Evolutionary conservation across 192 early-diverging fungal species (phyloP).

Genomic region (Backusella morwellensis): DNA sequence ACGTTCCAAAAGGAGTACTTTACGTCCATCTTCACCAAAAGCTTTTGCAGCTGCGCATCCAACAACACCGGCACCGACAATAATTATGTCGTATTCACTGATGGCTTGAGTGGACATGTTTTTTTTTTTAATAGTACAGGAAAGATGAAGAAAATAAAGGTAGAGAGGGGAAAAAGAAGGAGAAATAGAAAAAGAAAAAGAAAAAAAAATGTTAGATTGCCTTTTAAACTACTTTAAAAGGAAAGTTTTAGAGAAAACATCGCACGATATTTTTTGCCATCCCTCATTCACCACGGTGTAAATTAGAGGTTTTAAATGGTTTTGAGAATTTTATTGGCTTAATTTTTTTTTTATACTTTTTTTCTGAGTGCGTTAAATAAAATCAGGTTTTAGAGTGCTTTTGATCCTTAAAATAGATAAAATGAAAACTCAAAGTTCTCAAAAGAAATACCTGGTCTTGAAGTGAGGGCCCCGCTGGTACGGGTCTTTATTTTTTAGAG

Average conservation of each 20-base stretch:
- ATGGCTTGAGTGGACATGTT: background rate
- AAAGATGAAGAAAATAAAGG: background rate
- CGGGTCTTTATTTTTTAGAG: no score
- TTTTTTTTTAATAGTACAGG: background rate
- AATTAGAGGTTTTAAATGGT: no score
- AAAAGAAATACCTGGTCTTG: no score
- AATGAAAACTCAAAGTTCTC: no score
- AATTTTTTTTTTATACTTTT: no score
- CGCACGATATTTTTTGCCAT: background rate
- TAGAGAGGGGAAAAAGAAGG: background rate
- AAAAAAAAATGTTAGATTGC: background rate
- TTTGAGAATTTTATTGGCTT: no score
- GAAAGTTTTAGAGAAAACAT: slow-evolving; percentile 1
- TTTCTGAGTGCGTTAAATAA: no score
- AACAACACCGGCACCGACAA: slow-evolving; percentile 90
- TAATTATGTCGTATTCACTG: slow-evolving; percentile 68
- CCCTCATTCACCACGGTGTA: no score
- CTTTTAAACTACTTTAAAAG: background rate
- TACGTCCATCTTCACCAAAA: slow-evolving; percentile 71
- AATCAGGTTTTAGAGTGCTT: no score
- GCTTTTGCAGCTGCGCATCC: slow-evolving; percentile 80
- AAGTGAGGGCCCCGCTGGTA: no score
- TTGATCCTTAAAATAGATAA: no score
- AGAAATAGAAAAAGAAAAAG: background rate
- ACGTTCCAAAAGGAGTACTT: slow-evolving; percentile 74